Conservation (phyloP, 2,329 filamentous ascomycete species). For the Fusarium sp. region DNA sequence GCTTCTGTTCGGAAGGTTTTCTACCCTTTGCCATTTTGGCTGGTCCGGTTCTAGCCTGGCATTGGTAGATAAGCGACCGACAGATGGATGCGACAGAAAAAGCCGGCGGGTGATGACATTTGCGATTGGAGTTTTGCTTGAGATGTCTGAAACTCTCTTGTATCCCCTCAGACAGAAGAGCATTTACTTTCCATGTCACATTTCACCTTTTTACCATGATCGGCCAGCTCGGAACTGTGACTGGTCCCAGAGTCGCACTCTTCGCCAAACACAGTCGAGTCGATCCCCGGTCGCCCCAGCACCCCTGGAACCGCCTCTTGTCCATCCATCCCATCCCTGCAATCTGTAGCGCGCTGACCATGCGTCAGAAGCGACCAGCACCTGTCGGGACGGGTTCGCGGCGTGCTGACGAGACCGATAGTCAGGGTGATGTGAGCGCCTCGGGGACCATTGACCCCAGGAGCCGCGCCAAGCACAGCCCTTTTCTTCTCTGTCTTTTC, state of each 20-base stretch:
- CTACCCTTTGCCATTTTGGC: slow-evolving; percentile 10
- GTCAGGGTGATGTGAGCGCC: slow-evolving; percentile 36
- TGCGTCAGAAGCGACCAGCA: slow-evolving; percentile 29
- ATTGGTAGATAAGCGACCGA: slow-evolving; percentile 35
- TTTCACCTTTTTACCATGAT: neutral
- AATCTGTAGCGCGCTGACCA: slow-evolving; percentile 32
- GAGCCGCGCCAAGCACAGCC: slow-evolving; percentile 35
- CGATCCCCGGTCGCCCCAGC: neutral
- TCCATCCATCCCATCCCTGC: slow-evolving; percentile 9
- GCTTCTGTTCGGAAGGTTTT: slow-evolving; percentile 20
- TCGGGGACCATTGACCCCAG: slow-evolving; percentile 12
- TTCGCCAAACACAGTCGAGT: slow-evolving; percentile 7
- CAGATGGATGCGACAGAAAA: slow-evolving; percentile 10
- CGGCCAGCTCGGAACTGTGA: neutral
- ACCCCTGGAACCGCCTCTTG: slow-evolving; percentile 1
- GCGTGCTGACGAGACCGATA: slow-evolving; percentile 30
- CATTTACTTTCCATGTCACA: neutral
- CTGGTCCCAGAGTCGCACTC: slow-evolving; percentile 1
- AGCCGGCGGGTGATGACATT: slow-evolving; percentile 13
- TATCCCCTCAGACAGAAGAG: neutral
- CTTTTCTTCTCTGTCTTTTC: slow-evolving; percentile 1
- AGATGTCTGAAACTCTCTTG: slow-evolving; percentile 1
- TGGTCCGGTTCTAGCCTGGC: slow-evolving; percentile 5
- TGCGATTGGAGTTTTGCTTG: neutral
- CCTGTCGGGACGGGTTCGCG: slow-evolving; percentile 24